Conservation (phyloP, 2,329 filamentous ascomycete species). For the Neopestalotiopsis rosae region DNA sequence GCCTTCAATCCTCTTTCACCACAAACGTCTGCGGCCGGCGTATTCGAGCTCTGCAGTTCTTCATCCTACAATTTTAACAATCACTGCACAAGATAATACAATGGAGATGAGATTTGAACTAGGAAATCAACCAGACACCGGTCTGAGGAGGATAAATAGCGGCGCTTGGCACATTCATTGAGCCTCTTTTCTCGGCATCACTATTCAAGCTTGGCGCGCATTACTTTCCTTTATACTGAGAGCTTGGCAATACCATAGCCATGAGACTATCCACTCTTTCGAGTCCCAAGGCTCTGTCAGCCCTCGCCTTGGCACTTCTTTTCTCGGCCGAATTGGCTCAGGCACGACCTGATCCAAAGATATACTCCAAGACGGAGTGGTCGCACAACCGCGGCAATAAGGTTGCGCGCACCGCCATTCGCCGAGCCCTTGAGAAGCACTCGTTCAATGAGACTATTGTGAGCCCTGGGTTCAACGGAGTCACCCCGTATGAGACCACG, state of each 20-base stretch:
- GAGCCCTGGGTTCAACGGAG: neutral
- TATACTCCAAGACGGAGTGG: neutral
- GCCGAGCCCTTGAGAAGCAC: neutral
- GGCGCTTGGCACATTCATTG: neutral
- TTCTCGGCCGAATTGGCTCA: neutral
- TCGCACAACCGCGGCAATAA: neutral
- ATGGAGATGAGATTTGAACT: neutral
- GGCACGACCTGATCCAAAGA: neutral
- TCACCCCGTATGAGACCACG: neutral
- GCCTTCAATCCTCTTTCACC: neutral
- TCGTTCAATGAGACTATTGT: neutral
- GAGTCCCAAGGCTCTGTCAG: neutral
- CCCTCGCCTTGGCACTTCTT: neutral
- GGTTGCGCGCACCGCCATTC: neutral
- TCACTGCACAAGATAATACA: neutral
- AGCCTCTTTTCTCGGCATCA: neutral
- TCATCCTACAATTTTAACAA: neutral
- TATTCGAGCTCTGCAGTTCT: neutral
- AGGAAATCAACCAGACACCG: neutral
- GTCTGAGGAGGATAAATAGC: neutral
- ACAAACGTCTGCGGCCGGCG: neutral
- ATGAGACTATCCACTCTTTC: conserved; percentile 3
- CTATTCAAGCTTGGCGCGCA: neutral
- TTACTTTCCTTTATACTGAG: neutral
- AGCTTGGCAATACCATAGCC: neutral